These are phyloP conservation scores for Crithidia mellificae DNA, from an alignment of 208 protist species.

Conservation along the genomic window DNA sequence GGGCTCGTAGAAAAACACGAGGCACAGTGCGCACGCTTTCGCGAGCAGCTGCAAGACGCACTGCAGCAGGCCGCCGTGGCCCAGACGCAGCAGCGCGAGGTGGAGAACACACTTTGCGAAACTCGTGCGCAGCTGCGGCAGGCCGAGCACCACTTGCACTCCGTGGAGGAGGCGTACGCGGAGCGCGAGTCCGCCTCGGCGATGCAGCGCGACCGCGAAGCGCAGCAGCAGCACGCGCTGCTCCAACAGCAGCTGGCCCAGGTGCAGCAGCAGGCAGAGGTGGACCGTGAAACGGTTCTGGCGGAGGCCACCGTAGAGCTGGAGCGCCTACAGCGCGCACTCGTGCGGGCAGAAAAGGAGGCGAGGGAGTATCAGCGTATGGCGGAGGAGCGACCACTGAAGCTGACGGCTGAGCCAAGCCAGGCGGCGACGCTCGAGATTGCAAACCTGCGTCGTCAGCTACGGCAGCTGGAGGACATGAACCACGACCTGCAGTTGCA, in stretches of 20 bases:
- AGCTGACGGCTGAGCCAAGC: neutral
- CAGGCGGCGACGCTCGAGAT: conserved; percentile 6
- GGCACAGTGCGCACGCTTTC: conserved; percentile 22
- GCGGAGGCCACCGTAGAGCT: conserved; percentile 41
- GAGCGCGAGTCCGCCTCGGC: conserved; percentile 16
- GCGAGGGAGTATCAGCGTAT: conserved; percentile 24
- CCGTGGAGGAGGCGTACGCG: conserved; percentile 12
- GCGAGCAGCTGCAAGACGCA: conserved; percentile 26
- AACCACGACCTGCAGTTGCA: conserved; percentile 27
- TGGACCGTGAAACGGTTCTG: conserved; percentile 30
- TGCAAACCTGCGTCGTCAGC: conserved; percentile 16
- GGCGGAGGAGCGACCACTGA: neutral
- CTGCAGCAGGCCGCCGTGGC: conserved; percentile 12
- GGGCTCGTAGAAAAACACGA: conserved; percentile 11
- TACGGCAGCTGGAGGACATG: conserved; percentile 21
- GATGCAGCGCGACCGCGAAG: conserved; percentile 24
- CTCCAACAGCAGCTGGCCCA: conserved; percentile 12
- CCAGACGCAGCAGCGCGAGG: conserved; percentile 16
- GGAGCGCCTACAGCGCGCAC: conserved; percentile 39
- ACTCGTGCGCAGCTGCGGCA: conserved; percentile 23
- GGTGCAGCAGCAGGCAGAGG: conserved; percentile 26
- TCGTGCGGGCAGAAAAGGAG: conserved; percentile 26
- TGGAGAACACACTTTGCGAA: conserved; percentile 22
- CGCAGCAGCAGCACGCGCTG: conserved; percentile 20
- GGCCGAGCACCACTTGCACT: conserved; percentile 20